Base-by-base conservation (phyloP, 1,284 basidiomycete genomes). In the Caloboletus inedulis region DNA sequence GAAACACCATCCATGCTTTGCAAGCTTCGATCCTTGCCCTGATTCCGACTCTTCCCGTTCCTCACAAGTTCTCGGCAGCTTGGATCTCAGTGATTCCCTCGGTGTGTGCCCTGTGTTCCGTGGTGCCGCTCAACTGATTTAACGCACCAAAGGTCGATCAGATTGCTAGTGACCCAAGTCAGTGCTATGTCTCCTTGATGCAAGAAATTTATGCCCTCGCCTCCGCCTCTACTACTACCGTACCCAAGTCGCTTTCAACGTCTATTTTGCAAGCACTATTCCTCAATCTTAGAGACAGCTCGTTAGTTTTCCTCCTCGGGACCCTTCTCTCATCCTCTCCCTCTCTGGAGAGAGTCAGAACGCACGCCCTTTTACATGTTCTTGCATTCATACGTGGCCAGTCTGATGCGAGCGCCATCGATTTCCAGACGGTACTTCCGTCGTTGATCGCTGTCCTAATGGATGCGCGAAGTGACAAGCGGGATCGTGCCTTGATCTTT, bases 391-490 rank as follows among this genome's bases (percentile, higher is more conserved):
- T 90, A 25, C 85, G 93, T 60, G 89, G 91, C 0, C 79, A 87
- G 57, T 76, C 76, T 0, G 76, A 77, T 43, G 64, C 81, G 16
- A 82, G 82, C 16, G 79, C 77, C 25, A 64, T 85, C 0, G 84
- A 98, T 69, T 96, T 95, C 75, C 96, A 98, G 72, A 87, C 86
- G 0, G 75, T 95, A 13, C 64, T 98, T 1, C 95, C 94, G 0
- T 77, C 85, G 0, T 64, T 97, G 12, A 72, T 98, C 2, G 76
- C 88, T 9, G 81, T 84, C 3, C 62, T 96, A 3, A 77, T 82
- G 57, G 76, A 79, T 60, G 31, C 62, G 1, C 79, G 83, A 59
- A 52, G 62, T 0, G 79, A 82, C 43, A 77, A 87, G 36, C 80
- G 92, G 27, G 72, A 87, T 14, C 79, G 93, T 21, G 72, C 77